Evolutionary conservation across 2,329 filamentous ascomycete species (phyloP).

Genomic region (Fusarium sublunatum): DNA sequence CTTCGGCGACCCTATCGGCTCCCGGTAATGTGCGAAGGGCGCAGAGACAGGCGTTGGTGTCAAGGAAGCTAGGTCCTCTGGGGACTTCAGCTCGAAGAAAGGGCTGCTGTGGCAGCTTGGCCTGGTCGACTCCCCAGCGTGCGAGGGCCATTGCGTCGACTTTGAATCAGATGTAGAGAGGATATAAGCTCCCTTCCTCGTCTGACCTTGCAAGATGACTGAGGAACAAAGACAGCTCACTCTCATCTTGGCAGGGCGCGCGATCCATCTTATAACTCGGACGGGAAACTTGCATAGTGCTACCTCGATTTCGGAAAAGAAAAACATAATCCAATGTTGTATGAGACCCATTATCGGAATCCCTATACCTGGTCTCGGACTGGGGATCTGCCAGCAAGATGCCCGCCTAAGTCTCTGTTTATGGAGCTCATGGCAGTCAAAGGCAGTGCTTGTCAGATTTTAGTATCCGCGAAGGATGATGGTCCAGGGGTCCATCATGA

Average conservation of each 20-base stretch:
- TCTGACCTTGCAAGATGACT: not conserved
- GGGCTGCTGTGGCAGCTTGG: constrained; percentile 52
- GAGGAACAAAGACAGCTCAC: not conserved
- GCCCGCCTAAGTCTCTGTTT: constrained; percentile 16
- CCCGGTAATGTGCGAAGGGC: constrained; percentile 46
- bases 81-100: constrained; percentile 49
- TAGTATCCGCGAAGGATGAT: constrained; percentile 21
- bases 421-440: constrained; percentile 17
- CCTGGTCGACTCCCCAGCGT: constrained; percentile 31
- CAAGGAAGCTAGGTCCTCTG: constrained; percentile 54
- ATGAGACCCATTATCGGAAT: constrained; percentile 9
- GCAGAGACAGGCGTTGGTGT: constrained; percentile 55
- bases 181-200: not conserved
- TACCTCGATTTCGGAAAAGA: not conserved
- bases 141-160: constrained; percentile 32
- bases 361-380: constrained; percentile 5
- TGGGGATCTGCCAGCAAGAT: constrained; percentile 26
- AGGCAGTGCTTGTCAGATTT: constrained; percentile 39
- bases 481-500: constrained; percentile 5
- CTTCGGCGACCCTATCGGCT: constrained; percentile 17
- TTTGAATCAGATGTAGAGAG: not conserved
- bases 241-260: constrained; percentile 1
- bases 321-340: constrained; percentile 3
- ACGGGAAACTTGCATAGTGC: not conserved
- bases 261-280: constrained; percentile 24